Evolutionary conservation across 108 stramenopile genomes (phyloP), one percentile per base, ranked within the genome.

Genomic region (Chaetoceros tenuissimus): DNA sequence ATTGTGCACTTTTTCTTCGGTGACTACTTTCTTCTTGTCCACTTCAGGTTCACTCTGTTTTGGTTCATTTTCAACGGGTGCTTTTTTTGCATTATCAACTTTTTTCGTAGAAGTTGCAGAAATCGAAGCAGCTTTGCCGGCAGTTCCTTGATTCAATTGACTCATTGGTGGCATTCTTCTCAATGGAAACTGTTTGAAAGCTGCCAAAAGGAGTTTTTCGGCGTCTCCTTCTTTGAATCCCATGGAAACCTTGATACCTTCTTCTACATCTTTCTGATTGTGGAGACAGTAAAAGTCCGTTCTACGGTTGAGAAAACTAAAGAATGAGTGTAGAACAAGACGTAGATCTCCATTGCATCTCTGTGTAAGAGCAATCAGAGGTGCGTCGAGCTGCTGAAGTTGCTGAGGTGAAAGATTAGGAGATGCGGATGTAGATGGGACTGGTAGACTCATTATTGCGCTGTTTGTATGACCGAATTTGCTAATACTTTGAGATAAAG

Each of bases 271-370:
- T 59, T 78, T 80, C 8, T 71, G 74, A 51, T 79, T 73, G 53
- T 73, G 83, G 44, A 89, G 73, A 18, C 82, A 62, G 61, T 89
- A 93, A 59, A 93, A 89, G 63, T 93, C 92, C 2, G 92, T 93
- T 40, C 87, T 73, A 7, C 84, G 81, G 66, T 93, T 63, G 59
- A 93, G 64, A 66, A 93, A 93, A 24, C 72, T 72, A 62, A 93
- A 93, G 58, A 89, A 87, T 46, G 79, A 74, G 55, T 69, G 73
- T 54, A 87, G 48, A n/a, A 91, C 45, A 53, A 76, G 75, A 24
- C 83, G 76, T 28, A 87, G 69, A 52, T 87, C 85, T 27, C 89
- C 89, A 8, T 67, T 68, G 51, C 81, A 73, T 16, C 69, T 57
- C 23, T 84, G 53, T 13, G 89, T 80, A 34, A 90, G 69, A n/a